These are phyloP conservation scores for Kwoniella sp. DNA, from an alignment of 768 basidiomycete species.

Conservation along the genomic window DNA sequence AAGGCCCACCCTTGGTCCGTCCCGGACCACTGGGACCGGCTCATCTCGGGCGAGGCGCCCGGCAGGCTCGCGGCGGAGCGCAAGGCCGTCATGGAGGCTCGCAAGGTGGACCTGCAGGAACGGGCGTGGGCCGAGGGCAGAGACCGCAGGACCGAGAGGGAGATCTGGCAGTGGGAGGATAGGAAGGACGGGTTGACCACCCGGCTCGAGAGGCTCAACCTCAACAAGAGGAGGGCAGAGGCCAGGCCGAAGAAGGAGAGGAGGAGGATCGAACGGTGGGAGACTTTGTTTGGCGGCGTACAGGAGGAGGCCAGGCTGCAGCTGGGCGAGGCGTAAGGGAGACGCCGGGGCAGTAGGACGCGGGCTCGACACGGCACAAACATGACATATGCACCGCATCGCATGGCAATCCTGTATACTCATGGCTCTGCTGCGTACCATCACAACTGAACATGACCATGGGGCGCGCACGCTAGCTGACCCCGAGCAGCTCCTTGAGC, in stretches of 20 bases:
- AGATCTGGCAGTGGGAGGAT: constrained; percentile 31
- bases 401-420: too few species aligned
- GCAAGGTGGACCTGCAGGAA: constrained; percentile 11
- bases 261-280: neutral
- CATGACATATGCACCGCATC: neutral
- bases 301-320: neutral
- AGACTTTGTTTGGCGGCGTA: neutral
- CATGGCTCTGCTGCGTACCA: too few species aligned
- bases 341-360: neutral
- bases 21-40: constrained; percentile 20
- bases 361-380: neutral
- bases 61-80: constrained; percentile 6
- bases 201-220: constrained; percentile 25
- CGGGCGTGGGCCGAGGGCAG: constrained; percentile 6
- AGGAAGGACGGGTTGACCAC: constrained; percentile 25
- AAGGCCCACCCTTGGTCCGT: neutral
- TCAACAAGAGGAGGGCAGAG: constrained; percentile 30
- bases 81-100: neutral
- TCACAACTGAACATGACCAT: too few species aligned
- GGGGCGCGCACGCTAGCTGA: constrained; percentile 5
- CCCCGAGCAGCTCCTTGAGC: constrained; percentile 44
- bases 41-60: constrained; percentile 14
- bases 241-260: constrained; percentile 34
- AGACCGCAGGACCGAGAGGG: constrained; percentile 22
- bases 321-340: neutral